Conservation (phyloP, 2,329 filamentous ascomycete species). For the Westerdykella ornata region DNA sequence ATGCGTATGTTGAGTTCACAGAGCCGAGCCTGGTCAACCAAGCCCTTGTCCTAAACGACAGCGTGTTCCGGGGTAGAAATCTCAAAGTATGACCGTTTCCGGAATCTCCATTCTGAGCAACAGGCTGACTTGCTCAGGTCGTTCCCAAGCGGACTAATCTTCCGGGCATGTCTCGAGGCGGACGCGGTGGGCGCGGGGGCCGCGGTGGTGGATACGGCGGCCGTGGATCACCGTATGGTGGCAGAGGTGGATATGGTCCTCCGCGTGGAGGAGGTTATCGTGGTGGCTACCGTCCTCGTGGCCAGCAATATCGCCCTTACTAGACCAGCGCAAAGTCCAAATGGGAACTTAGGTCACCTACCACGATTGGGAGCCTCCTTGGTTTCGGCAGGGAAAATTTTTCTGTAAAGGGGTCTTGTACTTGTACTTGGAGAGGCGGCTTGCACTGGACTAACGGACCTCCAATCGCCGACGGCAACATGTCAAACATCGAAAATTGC, state of each 20-base stretch:
- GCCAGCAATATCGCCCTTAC: conserved; percentile 27
- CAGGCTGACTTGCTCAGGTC: conserved; percentile 47
- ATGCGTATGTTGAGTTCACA: conserved; percentile 97
- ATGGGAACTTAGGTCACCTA: conserved; percentile 11
- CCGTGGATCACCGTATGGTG: conserved; percentile 47
- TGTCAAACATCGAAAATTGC: no score
- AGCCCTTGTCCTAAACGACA: conserved; percentile 92
- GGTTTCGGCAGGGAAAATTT: background rate
- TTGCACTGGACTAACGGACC: background rate
- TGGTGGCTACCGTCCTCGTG: conserved; percentile 35
- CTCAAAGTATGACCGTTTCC: conserved; percentile 64
- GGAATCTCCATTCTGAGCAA: background rate
- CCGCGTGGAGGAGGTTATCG: conserved; percentile 41
- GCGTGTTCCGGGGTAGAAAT: conserved; percentile 86
- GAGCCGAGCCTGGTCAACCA: conserved; percentile 89
- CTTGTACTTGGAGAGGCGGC: background rate
- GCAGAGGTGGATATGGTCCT: conserved; percentile 44
- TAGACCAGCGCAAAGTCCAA: conserved; percentile 7
- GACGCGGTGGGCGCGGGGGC: conserved; percentile 52
- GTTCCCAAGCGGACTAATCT: conserved; percentile 94
- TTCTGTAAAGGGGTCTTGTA: background rate
- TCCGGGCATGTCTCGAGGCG: conserved; percentile 83
- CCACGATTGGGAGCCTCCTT: no score
- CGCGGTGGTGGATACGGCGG: conserved; percentile 42
- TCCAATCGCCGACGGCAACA: background rate